These are phyloP conservation scores for Tripidium arundinaceum DNA, from an alignment of 202 grass and related monocot genomes.

Conservation along the genomic window DNA sequence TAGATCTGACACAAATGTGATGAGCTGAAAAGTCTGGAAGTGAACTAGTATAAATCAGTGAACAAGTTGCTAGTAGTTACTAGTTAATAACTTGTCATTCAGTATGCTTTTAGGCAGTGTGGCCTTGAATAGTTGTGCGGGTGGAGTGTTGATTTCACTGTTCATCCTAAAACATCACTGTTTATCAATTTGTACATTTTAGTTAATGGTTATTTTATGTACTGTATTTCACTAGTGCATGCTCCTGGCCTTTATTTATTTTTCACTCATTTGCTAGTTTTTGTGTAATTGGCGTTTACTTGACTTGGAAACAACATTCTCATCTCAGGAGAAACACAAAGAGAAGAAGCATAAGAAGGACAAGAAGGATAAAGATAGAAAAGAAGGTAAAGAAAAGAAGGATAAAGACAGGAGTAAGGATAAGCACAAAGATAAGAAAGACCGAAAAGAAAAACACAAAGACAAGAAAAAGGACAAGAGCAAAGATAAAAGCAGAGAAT, in stretches of 20 bases:
- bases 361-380: constrained; percentile 59
- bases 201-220: neutral
- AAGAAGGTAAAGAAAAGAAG: constrained; percentile 68
- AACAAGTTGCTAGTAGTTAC: neutral
- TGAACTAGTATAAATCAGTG: neutral
- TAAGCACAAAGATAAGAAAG: constrained; percentile 72
- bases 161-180: neutral
- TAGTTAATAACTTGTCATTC: neutral
- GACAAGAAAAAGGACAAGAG: constrained; percentile 66
- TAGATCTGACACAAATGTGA: neutral
- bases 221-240: neutral
- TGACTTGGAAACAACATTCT: neutral
- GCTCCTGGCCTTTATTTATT: neutral
- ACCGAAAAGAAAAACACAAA: constrained; percentile 62
- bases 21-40: neutral
- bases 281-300: neutral
- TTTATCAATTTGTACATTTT: neutral
- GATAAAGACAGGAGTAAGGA: constrained; percentile 62
- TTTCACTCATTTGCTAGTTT: neutral
- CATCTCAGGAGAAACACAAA: constrained; percentile 61
- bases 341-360: constrained; percentile 77
- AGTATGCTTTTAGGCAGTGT: constrained; percentile 3
- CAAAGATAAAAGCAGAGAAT: constrained; percentile 61
- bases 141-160: neutral
- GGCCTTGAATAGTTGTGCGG: neutral